A percentile compares a stretch with the other conserved stretches of the same genome.
phyloP scores from a whole-genome alignment of 805 yeast genomes.

The Candida silvicultrix region DNA sequence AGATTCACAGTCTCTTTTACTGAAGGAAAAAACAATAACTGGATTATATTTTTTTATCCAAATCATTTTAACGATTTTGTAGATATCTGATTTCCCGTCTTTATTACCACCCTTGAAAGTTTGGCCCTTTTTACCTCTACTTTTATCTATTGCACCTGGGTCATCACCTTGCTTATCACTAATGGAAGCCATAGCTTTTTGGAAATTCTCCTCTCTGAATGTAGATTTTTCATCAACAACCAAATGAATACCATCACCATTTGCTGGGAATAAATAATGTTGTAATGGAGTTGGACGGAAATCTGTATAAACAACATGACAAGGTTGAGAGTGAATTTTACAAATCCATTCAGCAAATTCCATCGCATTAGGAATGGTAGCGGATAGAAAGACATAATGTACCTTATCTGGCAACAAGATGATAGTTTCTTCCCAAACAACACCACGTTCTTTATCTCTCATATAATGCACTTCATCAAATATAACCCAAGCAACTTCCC shows the following conservation, averaged over 20 bases:
- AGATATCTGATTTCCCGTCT: constrained; percentile 76
- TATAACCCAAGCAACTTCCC: constrained; percentile 98
- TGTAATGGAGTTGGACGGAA: constrained; percentile 98
- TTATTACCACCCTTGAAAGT: constrained; percentile 83
- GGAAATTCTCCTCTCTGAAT: constrained; percentile 96
- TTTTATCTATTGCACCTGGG: constrained; percentile 51
- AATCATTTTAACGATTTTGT: constrained; percentile 96
- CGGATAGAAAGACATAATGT: constrained; percentile 87
- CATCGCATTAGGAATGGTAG: constrained; percentile 97
- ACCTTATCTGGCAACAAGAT: constrained; percentile 94
- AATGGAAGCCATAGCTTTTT: constrained; percentile 95
- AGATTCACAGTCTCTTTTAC: constrained; percentile 94
- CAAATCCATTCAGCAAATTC: constrained; percentile 99
- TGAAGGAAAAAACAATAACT: constrained; percentile 96
- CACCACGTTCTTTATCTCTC: constrained; percentile 98
- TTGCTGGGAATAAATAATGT: constrained; percentile 97
- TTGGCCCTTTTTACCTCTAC: constrained; percentile 71
- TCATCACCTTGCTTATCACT: constrained; percentile 81
- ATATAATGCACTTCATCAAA: constrained; percentile 98
- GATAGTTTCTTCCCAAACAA: constrained; percentile 99
- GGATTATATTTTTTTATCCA: constrained; percentile 96
- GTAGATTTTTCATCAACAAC: constrained; percentile 97
- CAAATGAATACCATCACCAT: constrained; percentile 94
- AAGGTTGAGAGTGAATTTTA: constrained; percentile 90
- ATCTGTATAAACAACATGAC: constrained; percentile 97